Base-by-base conservation (phyloP, 805 yeast genomes). In the Scheffersomyces amazonensis region DNA sequence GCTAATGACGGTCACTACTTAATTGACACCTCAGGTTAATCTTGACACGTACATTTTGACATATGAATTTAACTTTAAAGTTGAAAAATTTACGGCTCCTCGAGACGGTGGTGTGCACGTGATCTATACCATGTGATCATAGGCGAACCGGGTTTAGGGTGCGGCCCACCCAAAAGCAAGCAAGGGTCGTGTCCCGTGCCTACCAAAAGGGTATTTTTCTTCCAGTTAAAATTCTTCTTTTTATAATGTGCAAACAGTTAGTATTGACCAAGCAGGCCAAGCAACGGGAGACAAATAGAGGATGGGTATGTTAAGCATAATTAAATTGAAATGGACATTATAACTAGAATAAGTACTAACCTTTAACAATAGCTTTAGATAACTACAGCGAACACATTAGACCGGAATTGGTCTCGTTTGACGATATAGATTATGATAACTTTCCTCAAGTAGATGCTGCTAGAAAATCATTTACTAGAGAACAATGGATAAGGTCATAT, bases 361-460 rank as follows among this genome's bases (percentile, higher is more conserved):
- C 13, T 10, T 24, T 20, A 20, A 20, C 10, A 40, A 40, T 28
- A 54, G 62, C 53, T 32, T 53, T 61, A 43, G 57, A 56, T 37
- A 52, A 54, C 41, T 68, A 69, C 56, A 62, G 52, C 24, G 53
- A 63, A 50, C 80, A 75, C 55, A 59, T 60, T 48, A 69, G 79
- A 62, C 81, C 87, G 31, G 87, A 82, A 51, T 72, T 77, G 51
- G 91, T 85, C 39, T 86, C 95, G 31, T 87, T 86, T 56, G 95
- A 87, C 64, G 86, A 81, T 47, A 84, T 87, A 47, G 84, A 84
- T 66, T 87, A 87, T 64, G 75, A 75, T 51, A 78, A 85, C 61
- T 71, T 73, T 43, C 62, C 66, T 12, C 80, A 79, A 48, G 75
- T 87, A 35, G 76, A 78, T 39, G 66, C 72, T 33, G 95, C 95